Conservation (phyloP, 371 early-diverging fungal species). For the Apophysomyces trapeziformis region DNA sequence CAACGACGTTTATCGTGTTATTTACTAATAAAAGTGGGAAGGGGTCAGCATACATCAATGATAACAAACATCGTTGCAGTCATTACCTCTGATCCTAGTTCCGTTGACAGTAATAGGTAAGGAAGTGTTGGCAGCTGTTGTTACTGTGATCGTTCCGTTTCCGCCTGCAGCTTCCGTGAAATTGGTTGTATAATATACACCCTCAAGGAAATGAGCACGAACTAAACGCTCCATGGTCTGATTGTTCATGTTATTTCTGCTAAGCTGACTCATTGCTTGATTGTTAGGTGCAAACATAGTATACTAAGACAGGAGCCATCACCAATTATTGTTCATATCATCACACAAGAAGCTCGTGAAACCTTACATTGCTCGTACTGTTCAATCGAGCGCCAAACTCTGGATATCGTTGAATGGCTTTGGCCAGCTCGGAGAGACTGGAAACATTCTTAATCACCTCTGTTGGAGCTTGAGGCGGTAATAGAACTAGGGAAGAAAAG, state of each 20-base stretch:
- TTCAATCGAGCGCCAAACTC: constrained; percentile 23
- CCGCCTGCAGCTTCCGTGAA: constrained; percentile 30
- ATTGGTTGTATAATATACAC: constrained; percentile 43
- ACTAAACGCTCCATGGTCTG: constrained; percentile 25
- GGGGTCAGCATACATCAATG: not conserved
- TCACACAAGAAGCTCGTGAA: not conserved
- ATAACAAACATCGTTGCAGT: not conserved
- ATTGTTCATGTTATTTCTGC: not conserved
- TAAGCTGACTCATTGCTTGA: constrained; percentile 20
- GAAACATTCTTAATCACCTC: constrained; percentile 21
- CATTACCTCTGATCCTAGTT: constrained; percentile 3
- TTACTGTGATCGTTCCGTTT: constrained; percentile 12
- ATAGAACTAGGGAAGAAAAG: constrained; percentile 25
- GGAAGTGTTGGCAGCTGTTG: constrained; percentile 18
- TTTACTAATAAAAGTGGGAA: constrained; percentile 27
- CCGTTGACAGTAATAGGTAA: constrained; percentile 12
- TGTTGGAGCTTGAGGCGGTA: constrained; percentile 35
- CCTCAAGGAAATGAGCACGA: constrained; percentile 39
- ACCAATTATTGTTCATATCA: too few species aligned
- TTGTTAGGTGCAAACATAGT: constrained; percentile 45
- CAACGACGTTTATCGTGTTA: constrained; percentile 35
- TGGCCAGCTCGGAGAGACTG: constrained; percentile 16
- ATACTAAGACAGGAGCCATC: constrained; percentile 20
- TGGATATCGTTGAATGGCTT: constrained; percentile 16
- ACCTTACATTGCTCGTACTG: constrained; percentile 32